Base-by-base conservation (phyloP, 2,329 filamentous ascomycete genomes). In the Dactylonectria estremocensis region DNA sequence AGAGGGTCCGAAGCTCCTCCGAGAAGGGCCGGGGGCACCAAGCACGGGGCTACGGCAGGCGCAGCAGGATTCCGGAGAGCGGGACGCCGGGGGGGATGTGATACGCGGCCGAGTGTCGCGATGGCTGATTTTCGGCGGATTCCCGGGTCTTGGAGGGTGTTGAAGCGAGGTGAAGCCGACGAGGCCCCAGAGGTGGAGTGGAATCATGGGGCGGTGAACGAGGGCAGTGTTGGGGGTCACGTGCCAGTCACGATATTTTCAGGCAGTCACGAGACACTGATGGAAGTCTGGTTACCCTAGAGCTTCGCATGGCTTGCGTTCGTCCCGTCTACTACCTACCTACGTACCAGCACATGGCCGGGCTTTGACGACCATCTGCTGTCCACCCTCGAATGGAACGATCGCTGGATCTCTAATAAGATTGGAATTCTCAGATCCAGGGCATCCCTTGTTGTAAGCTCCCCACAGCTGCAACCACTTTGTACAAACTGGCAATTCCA, bases 101-200 rank as follows among this genome's bases (percentile, higher is more conserved):
- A 61, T 56, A 62, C 53, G 58, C 64, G 46, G 53, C 43, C 60
- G 64, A 69, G 59, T 61, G 64, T 77, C 69, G 77, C 72, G 78
- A 81, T 82, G 81, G 81, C 78, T 80, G 81, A 83, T 83, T 81
- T 68, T 83, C 81, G 81, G 81, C 77, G 77, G 80, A 83, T 82
- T 76, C 76, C 80, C 81, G 81, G 81, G 73, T 78, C 74, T 75
- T 76, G 72, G 69, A 68, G 65, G 69, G 70, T 67, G 76, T 81
- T 80, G 77, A 81, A 81, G 79, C 79, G 79, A 81, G 79, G 79
- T 81, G 78, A 78, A 72, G 79, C 79, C 79, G 79, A 79, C 69
- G 67, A 68, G 69, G 64, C 46, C 64, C 64, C 68, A 77, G 71
- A 71, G 58, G 45, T 35, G 45, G 64, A 70, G 64, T 64, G 10